Evolutionary conservation across 1,284 basidiomycete genomes (phyloP), one percentile per base, ranked within the genome.

Genomic region (Cutaneotrichosporon cutaneum): DNA sequence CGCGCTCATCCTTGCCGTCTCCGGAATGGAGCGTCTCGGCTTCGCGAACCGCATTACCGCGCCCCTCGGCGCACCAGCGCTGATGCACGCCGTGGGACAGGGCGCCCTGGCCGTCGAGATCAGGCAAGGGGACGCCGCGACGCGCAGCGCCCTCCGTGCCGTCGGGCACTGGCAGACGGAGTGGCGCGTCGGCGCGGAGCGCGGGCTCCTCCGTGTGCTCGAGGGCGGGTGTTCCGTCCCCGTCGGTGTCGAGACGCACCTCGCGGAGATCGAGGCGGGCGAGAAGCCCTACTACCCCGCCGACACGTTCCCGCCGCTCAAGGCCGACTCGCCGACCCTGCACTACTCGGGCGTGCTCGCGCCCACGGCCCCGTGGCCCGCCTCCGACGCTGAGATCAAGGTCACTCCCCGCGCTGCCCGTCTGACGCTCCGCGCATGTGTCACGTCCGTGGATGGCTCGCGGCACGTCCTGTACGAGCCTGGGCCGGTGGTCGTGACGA

Each of bases 191-290:
- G 81, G 83, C 22, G 91, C 92, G 8, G 96, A 99, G 79, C 86
- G 95, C 13, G 90, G 89, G 1, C 88, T 91, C 76, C 82, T 99
- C 66, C 84, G 88, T 39, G 88, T 90, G 39, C 83, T 99, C 57
- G 95, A 99, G 77, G 96, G 96, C 13, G 96, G 94, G 30, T 99
- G 96, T 79, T 94, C 90, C 63, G 93, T 99, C 1, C 96, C 95
- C 0, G 94, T 98, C n/a, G 94, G 95, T 18, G 88, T 92, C 33
- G 82, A 85, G 61, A 88, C 86, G 52, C 77, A 75, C 57, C 62
- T 78, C 21, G 60, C 68, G 54, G 68, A 78, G 62, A 55, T 77
- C 22, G 58, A 51, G 4, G 63, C 54, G 4, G 55, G 35, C 4
- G 56, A 30, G 9, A 39, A 45, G 18, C 58, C 30, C 18, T 55